phyloP scores from a whole-genome alignment of 2,329 filamentous ascomycete species.

The Colletotrichum sp. region DNA sequence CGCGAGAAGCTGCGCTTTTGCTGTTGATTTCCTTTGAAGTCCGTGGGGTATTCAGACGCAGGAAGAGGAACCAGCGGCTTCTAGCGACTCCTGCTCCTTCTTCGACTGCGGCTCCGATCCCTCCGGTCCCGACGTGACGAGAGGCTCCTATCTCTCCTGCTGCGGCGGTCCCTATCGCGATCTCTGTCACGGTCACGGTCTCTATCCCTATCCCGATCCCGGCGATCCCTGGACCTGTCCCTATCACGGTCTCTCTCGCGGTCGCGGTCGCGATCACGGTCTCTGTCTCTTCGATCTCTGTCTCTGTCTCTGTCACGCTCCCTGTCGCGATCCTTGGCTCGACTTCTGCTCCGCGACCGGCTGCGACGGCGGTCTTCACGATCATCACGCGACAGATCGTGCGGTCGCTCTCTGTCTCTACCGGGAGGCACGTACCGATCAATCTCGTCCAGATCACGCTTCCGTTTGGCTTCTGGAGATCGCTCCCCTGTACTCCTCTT shows the following conservation, averaged over 20 bases:
- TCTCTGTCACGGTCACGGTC: slow-evolving; percentile 10
- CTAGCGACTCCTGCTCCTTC: slow-evolving; percentile 16
- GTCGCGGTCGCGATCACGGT: slow-evolving; percentile 28
- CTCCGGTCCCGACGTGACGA: not conserved
- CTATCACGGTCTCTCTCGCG: slow-evolving; percentile 38
- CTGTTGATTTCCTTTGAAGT: not conserved
- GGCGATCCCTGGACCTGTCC: not conserved
- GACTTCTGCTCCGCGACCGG: slow-evolving; percentile 39
- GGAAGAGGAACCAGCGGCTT: not conserved
- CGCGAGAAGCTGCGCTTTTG: not conserved
- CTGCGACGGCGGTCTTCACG: slow-evolving; percentile 38
- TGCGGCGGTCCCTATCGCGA: not conserved
- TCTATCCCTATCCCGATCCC: slow-evolving; percentile 16
- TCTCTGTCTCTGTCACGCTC: slow-evolving; percentile 34
- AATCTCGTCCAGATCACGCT: slow-evolving; percentile 41
- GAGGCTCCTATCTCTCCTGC: not conserved
- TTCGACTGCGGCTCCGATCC: not conserved
- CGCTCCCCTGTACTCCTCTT: slow-evolving; percentile 44
- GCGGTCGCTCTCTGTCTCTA: slow-evolving; percentile 35
- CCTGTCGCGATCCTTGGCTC: slow-evolving; percentile 35
- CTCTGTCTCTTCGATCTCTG: slow-evolving; percentile 28
- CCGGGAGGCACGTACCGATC: slow-evolving; percentile 54
- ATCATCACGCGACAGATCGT: slow-evolving; percentile 29
- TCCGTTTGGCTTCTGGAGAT: slow-evolving; percentile 47
- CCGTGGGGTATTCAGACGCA: not conserved